Evolutionary conservation across 164 flowering plant species (phyloP), one percentile per base, ranked within the genome.

Genomic region (Vitis labrusca): DNA sequence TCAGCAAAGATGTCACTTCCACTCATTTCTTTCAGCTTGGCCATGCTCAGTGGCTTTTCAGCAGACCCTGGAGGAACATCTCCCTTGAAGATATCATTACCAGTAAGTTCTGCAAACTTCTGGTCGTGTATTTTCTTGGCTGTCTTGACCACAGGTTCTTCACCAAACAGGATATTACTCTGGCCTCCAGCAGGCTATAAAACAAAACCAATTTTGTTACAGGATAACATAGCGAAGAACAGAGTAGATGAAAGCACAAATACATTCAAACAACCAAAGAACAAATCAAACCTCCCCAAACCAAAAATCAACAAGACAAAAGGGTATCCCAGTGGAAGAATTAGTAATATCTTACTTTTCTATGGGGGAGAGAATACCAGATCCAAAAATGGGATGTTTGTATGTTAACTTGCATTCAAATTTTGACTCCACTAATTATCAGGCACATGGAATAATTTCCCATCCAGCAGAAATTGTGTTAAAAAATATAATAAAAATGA

Each of bases 21-120:
- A 56, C 89, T 91, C 83, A 92, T 92, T 74, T 94, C 98, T 65
- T 84, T 81, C 76, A 87, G 81, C 79, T 94, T 94, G 48, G 97
- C 98, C 7, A 3, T 16, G 66, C 98, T 94, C 64, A 91, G 77
- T 49, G 90, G 67, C 80, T 91, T 94, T 72, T 94, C 98, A 1
- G 89, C 84, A 8, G 98, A 82, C 10, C 86, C 87, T 10, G 97
- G 84, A 51, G 93, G 83, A 63, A 67, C 85, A 59, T 89, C 92
- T 61, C 92, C 98, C 74, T 89, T 92, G 82, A 94, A 94, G n/a
- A 94, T 92, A 80, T 88, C 80, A 56, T 94, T 94, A 44, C 98
- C 98, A 1, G 90, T 83, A 67, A 94, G 79, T 81, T 94, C 98
- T 1, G 82, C 77, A 69, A 94, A 88, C 73, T 94, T 94, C 81